Evolutionary conservation across 768 basidiomycete species (phyloP), one percentile per base, ranked within the genome.

Genomic region (Leccinum obscurum): DNA sequence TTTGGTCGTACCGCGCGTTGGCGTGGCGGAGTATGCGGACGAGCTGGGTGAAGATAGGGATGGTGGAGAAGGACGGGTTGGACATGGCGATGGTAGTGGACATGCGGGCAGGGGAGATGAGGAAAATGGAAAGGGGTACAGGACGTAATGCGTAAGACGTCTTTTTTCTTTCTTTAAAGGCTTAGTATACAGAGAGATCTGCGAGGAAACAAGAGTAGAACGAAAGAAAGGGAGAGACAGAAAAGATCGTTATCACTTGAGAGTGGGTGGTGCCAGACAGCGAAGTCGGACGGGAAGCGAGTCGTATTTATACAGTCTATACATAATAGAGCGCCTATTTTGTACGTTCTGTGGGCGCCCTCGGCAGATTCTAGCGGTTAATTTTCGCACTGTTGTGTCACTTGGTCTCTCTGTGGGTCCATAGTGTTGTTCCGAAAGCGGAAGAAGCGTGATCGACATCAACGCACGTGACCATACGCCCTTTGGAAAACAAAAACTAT

Each of bases 21-120:
- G 84, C 75, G 28, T 66, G 60, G 17, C 75, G 78, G 41, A 85
- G 75, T 56, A 76, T 78, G 57, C 62, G 60, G 39, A 77, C 63
- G 67, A 85, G 73, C 61, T 80, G 76, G 6, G 60, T 58, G 55
- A 78, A 66, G 60, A 61, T 49, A 7, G 54, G 44, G 46, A 65
- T 68, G 67, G n/a, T 20, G 41, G n/a, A 66, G 56, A 64, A 68
- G 51, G 60, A 62, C 52, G 61, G 75, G 4, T 54, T 35, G 52
- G 61, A 48, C 30, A 58, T 48, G 15, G 39, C 17, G 17, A 26
- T 6, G 26, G 28, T 35, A 8, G 58, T 60, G 58, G 24, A 22
- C 3, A 46, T 2, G 6, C 20, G 28, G 30, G 6, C 1, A 4
- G 52, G 2, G 1, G 30, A 28, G 20, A 30, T 37, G 20, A 35